Conservation (phyloP, 164 flowering plant species). For the Dillenia suffruticosa region DNA sequence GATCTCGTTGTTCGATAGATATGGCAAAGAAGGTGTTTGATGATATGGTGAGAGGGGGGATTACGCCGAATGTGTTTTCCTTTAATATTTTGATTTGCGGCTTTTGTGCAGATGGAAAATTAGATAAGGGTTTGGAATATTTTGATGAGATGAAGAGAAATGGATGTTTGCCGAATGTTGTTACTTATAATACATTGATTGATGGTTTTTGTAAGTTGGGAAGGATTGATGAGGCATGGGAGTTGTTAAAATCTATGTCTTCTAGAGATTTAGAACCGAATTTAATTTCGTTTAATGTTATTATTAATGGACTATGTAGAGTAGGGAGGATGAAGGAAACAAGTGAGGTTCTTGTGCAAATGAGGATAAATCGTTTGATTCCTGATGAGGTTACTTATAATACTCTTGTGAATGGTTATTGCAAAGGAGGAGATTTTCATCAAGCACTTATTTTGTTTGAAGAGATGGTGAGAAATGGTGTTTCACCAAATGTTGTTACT, state of each 20-base stretch:
- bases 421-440: slow-evolving; percentile 67
- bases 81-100: slow-evolving; percentile 80
- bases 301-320: slow-evolving; percentile 72
- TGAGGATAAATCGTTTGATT: slow-evolving; percentile 48
- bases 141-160: slow-evolving; percentile 55
- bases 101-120: slow-evolving; percentile 38
- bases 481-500: slow-evolving; percentile 71
- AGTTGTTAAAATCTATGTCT: slow-evolving; percentile 36
- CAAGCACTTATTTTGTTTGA: slow-evolving; percentile 68
- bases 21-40: slow-evolving; percentile 37
- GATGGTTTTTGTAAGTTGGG: slow-evolving; percentile 61
- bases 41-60: slow-evolving; percentile 44
- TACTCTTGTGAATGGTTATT: slow-evolving; percentile 77
- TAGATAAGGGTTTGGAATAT: slow-evolving; percentile 54
- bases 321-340: slow-evolving; percentile 68
- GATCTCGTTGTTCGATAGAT: slow-evolving; percentile 18
- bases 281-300: slow-evolving; percentile 70
- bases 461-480: slow-evolving; percentile 71
- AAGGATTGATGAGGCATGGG: slow-evolving; percentile 38
- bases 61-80: slow-evolving; percentile 71
- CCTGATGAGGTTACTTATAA: slow-evolving; percentile 83
- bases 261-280: slow-evolving; percentile 52
- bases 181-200: slow-evolving; percentile 74
- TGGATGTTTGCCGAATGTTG: slow-evolving; percentile 78
- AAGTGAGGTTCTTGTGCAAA: slow-evolving; percentile 42